Conservation (phyloP, 805 yeast species). For the Barnettozyma sucrosica region DNA sequence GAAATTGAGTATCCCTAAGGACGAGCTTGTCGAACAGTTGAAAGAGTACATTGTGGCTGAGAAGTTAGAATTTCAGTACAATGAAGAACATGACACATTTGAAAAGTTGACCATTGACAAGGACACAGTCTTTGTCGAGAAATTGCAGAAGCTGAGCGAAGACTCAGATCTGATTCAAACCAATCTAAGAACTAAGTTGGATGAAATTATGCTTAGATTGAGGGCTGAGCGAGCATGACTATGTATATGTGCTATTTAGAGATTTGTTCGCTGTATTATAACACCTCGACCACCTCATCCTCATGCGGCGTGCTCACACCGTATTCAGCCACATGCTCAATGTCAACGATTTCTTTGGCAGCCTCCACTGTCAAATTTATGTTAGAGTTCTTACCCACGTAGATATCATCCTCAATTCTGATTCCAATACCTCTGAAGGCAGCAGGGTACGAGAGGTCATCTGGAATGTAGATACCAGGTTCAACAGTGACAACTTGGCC, state of each 20-base stretch:
- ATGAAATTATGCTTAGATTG: neutral
- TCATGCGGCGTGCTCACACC: slow-evolving; percentile 50
- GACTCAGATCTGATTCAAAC: slow-evolving; percentile 17
- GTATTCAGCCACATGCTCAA: slow-evolving; percentile 58
- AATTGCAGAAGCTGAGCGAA: slow-evolving; percentile 18
- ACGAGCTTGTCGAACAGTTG: slow-evolving; percentile 15
- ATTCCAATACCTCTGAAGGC: slow-evolving; percentile 86
- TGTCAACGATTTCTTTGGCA: slow-evolving; percentile 77
- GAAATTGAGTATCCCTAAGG: slow-evolving; percentile 15
- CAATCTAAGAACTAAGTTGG: slow-evolving; percentile 7
- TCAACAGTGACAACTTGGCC: slow-evolving; percentile 92
- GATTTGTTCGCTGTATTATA: neutral
- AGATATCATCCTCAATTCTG: slow-evolving; percentile 91
- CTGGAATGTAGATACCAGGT: slow-evolving; percentile 92
- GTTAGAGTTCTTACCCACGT: slow-evolving; percentile 55
- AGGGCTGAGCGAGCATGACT: slow-evolving; percentile 1
- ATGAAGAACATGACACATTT: slow-evolving; percentile 12
- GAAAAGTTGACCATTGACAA: slow-evolving; percentile 13
- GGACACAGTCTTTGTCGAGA: slow-evolving; percentile 10
- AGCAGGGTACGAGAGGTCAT: slow-evolving; percentile 61
- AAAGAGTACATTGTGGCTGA: slow-evolving; percentile 13
- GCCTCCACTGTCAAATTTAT: slow-evolving; percentile 74
- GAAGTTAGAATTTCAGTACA: slow-evolving; percentile 11
- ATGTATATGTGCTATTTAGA: neutral
- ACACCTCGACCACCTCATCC: slow-evolving; percentile 35